A percentile compares a stretch with the other conserved stretches of the same genome.
phyloP scores from a whole-genome alignment of 2,329 filamentous ascomycete genomes.

The Phialophora tarda region DNA sequence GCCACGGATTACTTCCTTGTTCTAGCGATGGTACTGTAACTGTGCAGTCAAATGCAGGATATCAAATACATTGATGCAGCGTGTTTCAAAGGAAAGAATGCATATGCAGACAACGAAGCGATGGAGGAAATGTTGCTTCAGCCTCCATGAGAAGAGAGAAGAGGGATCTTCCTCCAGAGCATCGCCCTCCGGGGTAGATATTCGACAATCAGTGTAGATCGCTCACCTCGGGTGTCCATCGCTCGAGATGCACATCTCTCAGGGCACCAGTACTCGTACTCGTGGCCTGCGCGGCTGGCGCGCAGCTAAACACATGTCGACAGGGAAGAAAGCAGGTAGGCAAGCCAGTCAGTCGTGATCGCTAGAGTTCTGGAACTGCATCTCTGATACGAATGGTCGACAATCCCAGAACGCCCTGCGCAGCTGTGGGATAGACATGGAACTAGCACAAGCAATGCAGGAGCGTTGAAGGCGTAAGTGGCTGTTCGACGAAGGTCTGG shows the following conservation, averaged over 20 bases:
- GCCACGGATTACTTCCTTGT: not conserved
- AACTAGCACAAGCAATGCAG: constrained; percentile 14
- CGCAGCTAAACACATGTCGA: constrained; percentile 18
- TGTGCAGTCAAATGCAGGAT: not conserved
- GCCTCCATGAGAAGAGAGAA: constrained; percentile 15
- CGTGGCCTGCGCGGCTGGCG: constrained; percentile 6
- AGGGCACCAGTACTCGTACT: constrained; percentile 14
- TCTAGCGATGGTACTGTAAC: not conserved
- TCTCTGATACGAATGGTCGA: constrained; percentile 9
- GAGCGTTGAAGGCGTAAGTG: constrained; percentile 9
- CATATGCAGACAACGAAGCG: not conserved
- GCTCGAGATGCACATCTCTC: not conserved
- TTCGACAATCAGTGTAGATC: constrained; percentile 7
- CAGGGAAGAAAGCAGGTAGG: constrained; percentile 25
- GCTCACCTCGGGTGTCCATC: constrained; percentile 11
- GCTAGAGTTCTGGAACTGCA: constrained; percentile 29
- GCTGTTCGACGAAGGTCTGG: constrained; percentile 22
- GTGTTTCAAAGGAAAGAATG: constrained; percentile 18
- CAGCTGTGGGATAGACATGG: constrained; percentile 11
- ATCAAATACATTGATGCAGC: not conserved
- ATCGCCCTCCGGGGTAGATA: constrained; percentile 13
- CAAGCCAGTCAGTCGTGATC: constrained; percentile 22
- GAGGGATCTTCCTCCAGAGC: constrained; percentile 11
- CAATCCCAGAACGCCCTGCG: not conserved
- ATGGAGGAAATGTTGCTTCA: not conserved